Evolutionary conservation across 306 rosid genomes (phyloP).

Genomic region (Cucurbita pepo): DNA sequence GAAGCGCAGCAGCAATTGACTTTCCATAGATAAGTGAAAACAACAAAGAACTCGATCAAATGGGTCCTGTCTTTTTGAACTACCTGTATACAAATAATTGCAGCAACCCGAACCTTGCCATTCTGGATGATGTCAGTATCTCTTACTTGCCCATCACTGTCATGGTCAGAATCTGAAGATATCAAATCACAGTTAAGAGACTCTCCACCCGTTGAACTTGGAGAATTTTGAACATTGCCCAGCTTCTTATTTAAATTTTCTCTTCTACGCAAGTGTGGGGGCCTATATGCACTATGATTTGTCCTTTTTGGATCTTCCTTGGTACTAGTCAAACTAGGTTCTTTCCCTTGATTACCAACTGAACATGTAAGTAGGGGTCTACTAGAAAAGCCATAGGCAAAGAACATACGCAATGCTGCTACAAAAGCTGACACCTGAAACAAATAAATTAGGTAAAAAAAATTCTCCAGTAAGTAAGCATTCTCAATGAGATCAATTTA

Average conservation of each 20-base stretch:
- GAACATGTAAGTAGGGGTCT: slow-evolving; percentile 20
- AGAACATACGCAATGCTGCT: slow-evolving; percentile 54
- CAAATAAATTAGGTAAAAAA: not conserved
- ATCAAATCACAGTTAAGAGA: slow-evolving; percentile 34
- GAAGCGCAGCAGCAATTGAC: not conserved
- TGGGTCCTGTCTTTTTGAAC: not conserved
- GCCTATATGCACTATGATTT: slow-evolving; percentile 42
- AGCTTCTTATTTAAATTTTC: slow-evolving; percentile 32
- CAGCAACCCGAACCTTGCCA: slow-evolving; percentile 73
- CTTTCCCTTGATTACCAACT: slow-evolving; percentile 27
- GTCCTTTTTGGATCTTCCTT: slow-evolving; percentile 33
- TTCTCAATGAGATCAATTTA: not conserved
- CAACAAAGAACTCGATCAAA: not conserved
- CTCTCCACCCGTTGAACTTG: slow-evolving; percentile 31
- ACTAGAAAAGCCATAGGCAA: slow-evolving; percentile 54
- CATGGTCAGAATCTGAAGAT: slow-evolving; percentile 91
- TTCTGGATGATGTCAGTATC: slow-evolving; percentile 30
- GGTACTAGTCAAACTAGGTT: slow-evolving; percentile 10
- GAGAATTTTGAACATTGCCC: slow-evolving; percentile 20
- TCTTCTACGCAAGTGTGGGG: slow-evolving; percentile 83
- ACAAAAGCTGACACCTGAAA: slow-evolving; percentile 79
- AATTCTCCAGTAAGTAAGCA: not conserved
- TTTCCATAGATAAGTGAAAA: not conserved
- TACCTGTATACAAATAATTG: slow-evolving; percentile 81
- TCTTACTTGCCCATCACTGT: slow-evolving; percentile 55